Base-by-base conservation (phyloP, 306 rosid species). In the Mimosa pudica region DNA sequence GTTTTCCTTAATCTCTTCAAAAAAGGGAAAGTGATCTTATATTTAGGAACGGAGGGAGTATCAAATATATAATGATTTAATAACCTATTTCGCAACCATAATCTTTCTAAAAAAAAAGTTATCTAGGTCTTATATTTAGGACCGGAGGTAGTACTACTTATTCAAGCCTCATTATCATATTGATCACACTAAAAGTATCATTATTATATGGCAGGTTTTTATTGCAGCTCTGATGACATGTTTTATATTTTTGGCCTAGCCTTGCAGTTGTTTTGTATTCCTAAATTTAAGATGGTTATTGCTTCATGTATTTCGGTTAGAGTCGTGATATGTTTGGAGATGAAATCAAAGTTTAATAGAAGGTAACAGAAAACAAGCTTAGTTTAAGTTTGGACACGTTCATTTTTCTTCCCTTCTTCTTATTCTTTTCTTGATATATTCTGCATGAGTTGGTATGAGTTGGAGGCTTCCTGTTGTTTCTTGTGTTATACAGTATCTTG, bases 401-500 rank as follows among this genome's bases (percentile, higher is more conserved):
- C 32, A 51, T 32, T 52, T 68, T 18, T 42, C 33, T 68, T 44
- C 13, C 49, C 17, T 42, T 68, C 44, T 68, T 4, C 74, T 18
- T 69, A 10, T 70, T 70, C 38, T 45, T 20, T 45, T 69, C 55
- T 69, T 9, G 73, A 10, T 69, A 17, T 69, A 14, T 69, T 18
- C 70, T 38, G 70, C 6, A 51, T 20, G 20, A 66, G 38, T 73
- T 54, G 35, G 10, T 55, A n/a, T 54, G 38, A 17, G 57, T 46
- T 3, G 11, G 68, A 74, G 67, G 71, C 52, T 8, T 11, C 4
- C 4, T 20, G 44, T 3, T 69, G 2, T 74, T 83, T 57, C 17
- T 78, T 35, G 14, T 62, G 69, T 24, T 60, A 63, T n/a, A n/a
- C n/a, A n/a, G n/a, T 77, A 74, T 44, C 38, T 42, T 74, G 9